phyloP scores from a whole-genome alignment of 805 yeast genomes.

The Blastobotrys robertii region DNA sequence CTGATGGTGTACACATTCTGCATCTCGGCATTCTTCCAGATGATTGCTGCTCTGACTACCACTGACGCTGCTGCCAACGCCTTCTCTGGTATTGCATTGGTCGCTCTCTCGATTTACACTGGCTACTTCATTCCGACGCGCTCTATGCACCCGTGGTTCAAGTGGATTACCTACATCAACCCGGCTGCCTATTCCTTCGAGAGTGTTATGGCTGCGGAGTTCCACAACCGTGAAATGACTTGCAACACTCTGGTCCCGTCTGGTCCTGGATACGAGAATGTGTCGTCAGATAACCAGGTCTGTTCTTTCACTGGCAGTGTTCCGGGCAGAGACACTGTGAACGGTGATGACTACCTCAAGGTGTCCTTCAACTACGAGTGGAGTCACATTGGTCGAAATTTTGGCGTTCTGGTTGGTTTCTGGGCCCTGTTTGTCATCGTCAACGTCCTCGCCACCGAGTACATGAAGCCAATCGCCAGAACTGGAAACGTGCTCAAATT shows the following conservation, averaged over 20 bases:
- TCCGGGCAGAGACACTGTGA: conserved; percentile 43
- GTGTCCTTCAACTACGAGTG: conserved; percentile 42
- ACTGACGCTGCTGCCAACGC: conserved; percentile 50
- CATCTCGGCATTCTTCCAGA: conserved; percentile 43
- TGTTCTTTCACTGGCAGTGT: conserved; percentile 55
- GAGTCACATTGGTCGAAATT: conserved; percentile 69
- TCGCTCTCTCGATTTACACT: conserved; percentile 47
- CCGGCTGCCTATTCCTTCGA: conserved; percentile 55
- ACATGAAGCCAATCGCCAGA: conserved; percentile 23
- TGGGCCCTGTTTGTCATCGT: conserved; percentile 29
- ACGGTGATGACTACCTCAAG: conserved; percentile 49
- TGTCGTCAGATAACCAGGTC: conserved; percentile 33
- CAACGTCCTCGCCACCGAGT: conserved; percentile 27
- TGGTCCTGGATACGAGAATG: conserved; percentile 42
- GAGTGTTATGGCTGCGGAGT: conserved; percentile 54
- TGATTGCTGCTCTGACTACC: conserved; percentile 42
- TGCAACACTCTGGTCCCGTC: conserved; percentile 50
- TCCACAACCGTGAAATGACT: conserved; percentile 43
- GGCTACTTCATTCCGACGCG: conserved; percentile 52
- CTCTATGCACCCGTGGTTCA: conserved; percentile 61
- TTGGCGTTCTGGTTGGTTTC: conserved; percentile 54
- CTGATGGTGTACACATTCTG: conserved; percentile 35
- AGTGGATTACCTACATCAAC: conserved; percentile 51
- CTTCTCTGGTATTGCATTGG: conserved; percentile 47
- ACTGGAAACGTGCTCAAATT: conserved; percentile 25